Evolutionary conservation across 305 asterid species (phyloP).

Genomic region (Withania somnifera): DNA sequence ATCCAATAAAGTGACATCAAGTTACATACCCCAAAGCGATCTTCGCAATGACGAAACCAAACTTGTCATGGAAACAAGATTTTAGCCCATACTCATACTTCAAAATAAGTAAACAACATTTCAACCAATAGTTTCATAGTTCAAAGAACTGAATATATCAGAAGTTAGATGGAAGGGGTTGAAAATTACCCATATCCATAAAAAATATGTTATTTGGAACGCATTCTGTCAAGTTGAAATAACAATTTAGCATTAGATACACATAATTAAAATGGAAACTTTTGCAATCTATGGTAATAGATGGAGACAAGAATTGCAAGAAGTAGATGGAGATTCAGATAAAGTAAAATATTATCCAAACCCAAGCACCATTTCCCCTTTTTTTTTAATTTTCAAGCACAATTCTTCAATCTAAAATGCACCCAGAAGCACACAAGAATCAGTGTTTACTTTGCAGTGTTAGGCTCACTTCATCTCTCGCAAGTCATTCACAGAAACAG

Average conservation of each 20-base stretch:
- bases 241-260: background rate
- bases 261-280: background rate
- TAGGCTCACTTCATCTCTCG: background rate
- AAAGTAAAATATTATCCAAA: background rate
- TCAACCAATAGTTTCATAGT: background rate
- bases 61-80: conserved; percentile 70
- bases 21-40: conserved; percentile 54
- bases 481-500: background rate
- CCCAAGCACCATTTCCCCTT: background rate
- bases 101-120: background rate
- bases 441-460: background rate
- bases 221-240: conserved; percentile 56
- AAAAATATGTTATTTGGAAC: conserved; percentile 70
- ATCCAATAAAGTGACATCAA: background rate
- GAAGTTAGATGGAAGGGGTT: background rate
- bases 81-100: conserved; percentile 59
- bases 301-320: background rate
- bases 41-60: conserved; percentile 42
- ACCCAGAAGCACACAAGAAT: background rate
- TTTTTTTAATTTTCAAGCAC: background rate
- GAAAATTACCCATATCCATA: conserved; percentile 83
- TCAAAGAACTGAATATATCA: background rate
- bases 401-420: background rate
- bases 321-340: background rate
- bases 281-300: background rate